Percentiles rank a stretch among this genome's conserved stretches.
These are phyloP conservation scores for Clathrus columnatus DNA, from an alignment of 768 basidiomycete species.

Conservation along the genomic window DNA sequence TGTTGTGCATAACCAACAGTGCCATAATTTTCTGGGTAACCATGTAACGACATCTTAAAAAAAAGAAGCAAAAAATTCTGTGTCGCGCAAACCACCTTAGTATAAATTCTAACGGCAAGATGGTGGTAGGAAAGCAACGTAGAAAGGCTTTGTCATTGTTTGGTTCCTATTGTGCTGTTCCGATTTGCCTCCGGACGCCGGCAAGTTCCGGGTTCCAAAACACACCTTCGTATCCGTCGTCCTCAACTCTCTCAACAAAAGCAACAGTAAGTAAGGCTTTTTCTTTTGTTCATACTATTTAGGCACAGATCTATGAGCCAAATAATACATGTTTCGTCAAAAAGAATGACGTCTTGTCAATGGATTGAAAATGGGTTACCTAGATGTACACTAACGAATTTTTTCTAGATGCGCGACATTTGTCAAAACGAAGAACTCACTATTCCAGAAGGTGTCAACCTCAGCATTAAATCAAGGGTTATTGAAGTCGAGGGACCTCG, in stretches of 20 bases:
- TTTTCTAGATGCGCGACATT: conserved; percentile 78
- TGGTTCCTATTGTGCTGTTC: conserved; percentile 3
- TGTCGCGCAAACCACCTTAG: background rate
- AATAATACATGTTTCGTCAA: background rate
- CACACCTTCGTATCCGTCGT: background rate
- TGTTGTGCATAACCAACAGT: conserved; percentile 36
- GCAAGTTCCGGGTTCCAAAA: background rate
- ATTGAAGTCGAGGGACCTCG: conserved; percentile 90
- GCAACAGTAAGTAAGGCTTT: conserved; percentile 8
- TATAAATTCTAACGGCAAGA: conserved; percentile 25
- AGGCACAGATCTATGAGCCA: background rate
- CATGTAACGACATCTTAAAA: conserved; percentile 10
- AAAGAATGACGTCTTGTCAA: background rate
- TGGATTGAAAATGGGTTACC: conserved; percentile 1
- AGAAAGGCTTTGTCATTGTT: conserved; percentile 15
- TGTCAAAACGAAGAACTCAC: conserved; percentile 89
- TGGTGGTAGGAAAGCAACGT: conserved; percentile 41
- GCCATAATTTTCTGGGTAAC: conserved; percentile 8
- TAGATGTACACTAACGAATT: conserved; percentile 10
- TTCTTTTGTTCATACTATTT: background rate
- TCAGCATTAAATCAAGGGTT: conserved; percentile 83
- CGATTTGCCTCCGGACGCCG: background rate
- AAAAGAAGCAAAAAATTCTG: background rate
- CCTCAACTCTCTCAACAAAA: conserved; percentile 5
- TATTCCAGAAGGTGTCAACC: conserved; percentile 77